Evolutionary conservation across 1,139 yeast genomes (phyloP).

Genomic region (Saccharomycopsis hybrid): DNA sequence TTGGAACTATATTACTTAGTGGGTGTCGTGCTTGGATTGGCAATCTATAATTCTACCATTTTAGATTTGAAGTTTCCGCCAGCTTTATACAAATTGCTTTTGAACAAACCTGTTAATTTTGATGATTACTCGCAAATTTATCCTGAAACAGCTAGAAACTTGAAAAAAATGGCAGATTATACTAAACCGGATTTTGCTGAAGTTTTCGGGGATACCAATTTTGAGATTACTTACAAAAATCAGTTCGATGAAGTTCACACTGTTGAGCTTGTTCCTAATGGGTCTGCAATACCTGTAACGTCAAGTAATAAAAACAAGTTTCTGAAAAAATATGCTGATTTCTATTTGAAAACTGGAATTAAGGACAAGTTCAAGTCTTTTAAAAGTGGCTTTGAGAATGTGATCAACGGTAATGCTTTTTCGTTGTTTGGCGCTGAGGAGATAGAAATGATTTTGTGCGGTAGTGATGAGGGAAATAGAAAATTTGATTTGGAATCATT

Average conservation of each 20-base stretch:
- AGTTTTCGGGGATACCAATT: constrained; percentile 38
- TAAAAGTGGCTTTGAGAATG: constrained; percentile 63
- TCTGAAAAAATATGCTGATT: constrained; percentile 55
- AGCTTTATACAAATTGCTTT: constrained; percentile 67
- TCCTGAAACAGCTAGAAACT: constrained; percentile 59
- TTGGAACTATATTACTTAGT: constrained; percentile 58
- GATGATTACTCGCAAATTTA: constrained; percentile 61
- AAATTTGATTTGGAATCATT: constrained; percentile 62
- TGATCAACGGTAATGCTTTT: constrained; percentile 75
- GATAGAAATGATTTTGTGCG: constrained; percentile 70
- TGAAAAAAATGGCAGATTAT: constrained; percentile 44
- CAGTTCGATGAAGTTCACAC: constrained; percentile 35
- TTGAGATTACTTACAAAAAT: constrained; percentile 40
- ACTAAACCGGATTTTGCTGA: constrained; percentile 40
- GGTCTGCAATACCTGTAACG: constrained; percentile 48
- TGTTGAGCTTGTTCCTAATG: constrained; percentile 50
- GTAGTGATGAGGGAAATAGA: constrained; percentile 42
- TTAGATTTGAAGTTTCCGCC: constrained; percentile 72
- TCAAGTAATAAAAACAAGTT: constrained; percentile 50
- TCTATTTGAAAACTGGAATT: constrained; percentile 52
- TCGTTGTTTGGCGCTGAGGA: constrained; percentile 77
- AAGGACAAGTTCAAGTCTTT: constrained; percentile 50
- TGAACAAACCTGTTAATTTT: constrained; percentile 48
- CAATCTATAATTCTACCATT: constrained; percentile 84
- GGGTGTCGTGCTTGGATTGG: constrained; percentile 83